phyloP scores from a whole-genome alignment of 768 basidiomycete species.

The Leucocoprinus birnbaumii region DNA sequence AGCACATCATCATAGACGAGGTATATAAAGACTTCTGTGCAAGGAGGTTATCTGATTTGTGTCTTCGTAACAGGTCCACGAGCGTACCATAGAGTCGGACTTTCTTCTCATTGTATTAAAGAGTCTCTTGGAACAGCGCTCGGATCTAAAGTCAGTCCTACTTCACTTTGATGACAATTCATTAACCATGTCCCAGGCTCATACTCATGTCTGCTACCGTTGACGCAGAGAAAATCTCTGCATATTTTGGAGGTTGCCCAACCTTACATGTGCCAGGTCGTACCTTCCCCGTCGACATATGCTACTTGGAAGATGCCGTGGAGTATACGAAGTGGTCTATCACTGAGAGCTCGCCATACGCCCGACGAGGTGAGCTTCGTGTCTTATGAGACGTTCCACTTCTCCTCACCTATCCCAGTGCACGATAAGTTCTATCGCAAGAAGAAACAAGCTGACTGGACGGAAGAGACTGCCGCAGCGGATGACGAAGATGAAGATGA shows the following conservation, averaged over 20 bases:
- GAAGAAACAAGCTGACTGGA: slow-evolving; percentile 72
- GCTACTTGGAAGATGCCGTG: slow-evolving; percentile 89
- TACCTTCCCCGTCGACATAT: slow-evolving; percentile 87
- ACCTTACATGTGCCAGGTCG: slow-evolving; percentile 88
- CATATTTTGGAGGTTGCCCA: slow-evolving; percentile 85
- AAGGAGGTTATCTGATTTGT: neutral
- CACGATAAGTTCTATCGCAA: slow-evolving; percentile 62
- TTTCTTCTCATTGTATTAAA: slow-evolving; percentile 94
- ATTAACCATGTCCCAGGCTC: slow-evolving; percentile 46
- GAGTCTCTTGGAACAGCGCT: slow-evolving; percentile 69
- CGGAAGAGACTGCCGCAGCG: slow-evolving; percentile 54
- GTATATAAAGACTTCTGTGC: slow-evolving; percentile 28
- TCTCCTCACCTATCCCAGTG: slow-evolving; percentile 30
- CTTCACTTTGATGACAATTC: neutral
- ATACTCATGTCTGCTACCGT: slow-evolving; percentile 97
- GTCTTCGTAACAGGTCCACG: slow-evolving; percentile 69
- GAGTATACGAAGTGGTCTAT: slow-evolving; percentile 80
- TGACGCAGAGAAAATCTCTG: slow-evolving; percentile 86
- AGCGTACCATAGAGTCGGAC: slow-evolving; percentile 95
- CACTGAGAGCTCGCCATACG: slow-evolving; percentile 78
- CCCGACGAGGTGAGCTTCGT: slow-evolving; percentile 53
- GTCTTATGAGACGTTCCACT: slow-evolving; percentile 5
- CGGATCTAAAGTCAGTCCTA: slow-evolving; percentile 73
- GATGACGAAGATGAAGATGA: slow-evolving; percentile 70
- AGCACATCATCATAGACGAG: slow-evolving; percentile 97